Evolutionary conservation across 2,329 filamentous ascomycete species (phyloP).

Genomic region (Fusarium sp.): DNA sequence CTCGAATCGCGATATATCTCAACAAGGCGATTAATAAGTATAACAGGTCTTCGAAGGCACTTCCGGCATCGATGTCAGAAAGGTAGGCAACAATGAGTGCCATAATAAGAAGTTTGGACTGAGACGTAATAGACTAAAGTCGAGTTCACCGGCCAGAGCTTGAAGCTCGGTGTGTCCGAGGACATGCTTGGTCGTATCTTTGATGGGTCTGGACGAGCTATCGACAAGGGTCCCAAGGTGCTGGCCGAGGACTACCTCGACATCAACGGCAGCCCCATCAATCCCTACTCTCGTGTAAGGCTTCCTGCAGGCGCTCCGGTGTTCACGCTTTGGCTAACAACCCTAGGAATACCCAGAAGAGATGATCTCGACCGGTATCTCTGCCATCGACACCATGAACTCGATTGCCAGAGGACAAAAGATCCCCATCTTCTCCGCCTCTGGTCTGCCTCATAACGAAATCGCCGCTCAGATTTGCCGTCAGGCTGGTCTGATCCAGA

Average conservation of each 20-base stretch:
- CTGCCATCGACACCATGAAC: too few relatives aligned
- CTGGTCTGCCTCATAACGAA: too few relatives aligned
- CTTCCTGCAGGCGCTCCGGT: not conserved
- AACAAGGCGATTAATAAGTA: conserved; percentile 40
- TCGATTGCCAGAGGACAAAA: too few relatives aligned
- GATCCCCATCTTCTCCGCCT: too few relatives aligned
- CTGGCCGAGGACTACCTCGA: conserved; percentile 97
- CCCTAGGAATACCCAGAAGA: too few relatives aligned
- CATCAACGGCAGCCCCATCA: conserved; percentile 99
- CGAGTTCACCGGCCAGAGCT: conserved; percentile 94
- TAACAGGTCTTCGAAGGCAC: conserved; percentile 95
- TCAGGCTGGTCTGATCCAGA: too few relatives aligned
- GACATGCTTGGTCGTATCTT: conserved; percentile 99
- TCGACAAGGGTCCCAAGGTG: conserved; percentile 99
- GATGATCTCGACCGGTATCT: too few relatives aligned
- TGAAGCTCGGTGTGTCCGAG: conserved; percentile 98
- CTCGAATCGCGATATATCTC: conserved; percentile 13
- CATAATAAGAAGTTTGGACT: conserved; percentile 34
- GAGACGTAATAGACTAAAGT: conserved; percentile 80
- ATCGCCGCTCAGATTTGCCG: too few relatives aligned
- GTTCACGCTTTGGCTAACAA: too few relatives aligned
- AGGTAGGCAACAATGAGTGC: conserved; percentile 67
- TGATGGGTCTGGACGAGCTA: conserved; percentile 95
- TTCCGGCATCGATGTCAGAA: conserved; percentile 97
- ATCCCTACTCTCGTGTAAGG: conserved; percentile 93